A percentile compares a stretch with the other conserved stretches of the same genome.
These are phyloP conservation scores for Choanephora cucurbitarum DNA, from an alignment of 371 early-diverging fungal genomes.

Conservation along the genomic window DNA sequence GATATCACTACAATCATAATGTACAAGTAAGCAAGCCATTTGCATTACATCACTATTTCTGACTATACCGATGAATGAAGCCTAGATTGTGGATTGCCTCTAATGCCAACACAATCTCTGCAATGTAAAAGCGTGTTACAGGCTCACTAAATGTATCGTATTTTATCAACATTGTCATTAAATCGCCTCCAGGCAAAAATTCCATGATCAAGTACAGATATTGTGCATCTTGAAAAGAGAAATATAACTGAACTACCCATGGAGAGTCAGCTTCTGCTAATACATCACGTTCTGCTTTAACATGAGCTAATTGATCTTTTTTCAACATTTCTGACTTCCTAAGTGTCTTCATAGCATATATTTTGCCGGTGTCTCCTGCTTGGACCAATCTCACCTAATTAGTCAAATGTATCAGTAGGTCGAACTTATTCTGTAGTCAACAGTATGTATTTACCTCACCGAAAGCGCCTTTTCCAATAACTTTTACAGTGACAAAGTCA, in stretches of 20 bases:
- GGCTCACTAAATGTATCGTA: constrained; percentile 96
- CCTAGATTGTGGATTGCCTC: constrained; percentile 95
- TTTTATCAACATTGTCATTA: constrained; percentile 98
- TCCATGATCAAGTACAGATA: constrained; percentile 98
- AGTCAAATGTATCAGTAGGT: neutral
- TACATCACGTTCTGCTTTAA: constrained; percentile 96
- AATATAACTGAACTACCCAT: constrained; percentile 98
- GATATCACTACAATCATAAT: constrained; percentile 71
- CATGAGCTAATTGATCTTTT: constrained; percentile 97
- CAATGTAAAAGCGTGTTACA: constrained; percentile 98
- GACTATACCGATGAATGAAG: constrained; percentile 96
- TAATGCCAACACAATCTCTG: constrained; percentile 95
- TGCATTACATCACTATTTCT: too few species aligned
- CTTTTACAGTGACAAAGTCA: constrained; percentile 96
- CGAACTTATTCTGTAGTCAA: neutral
- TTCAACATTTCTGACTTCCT: constrained; percentile 97
- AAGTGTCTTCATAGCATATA: constrained; percentile 98
- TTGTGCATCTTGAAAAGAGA: constrained; percentile 93
- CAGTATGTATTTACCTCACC: constrained; percentile 79
- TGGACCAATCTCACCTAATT: constrained; percentile 91
- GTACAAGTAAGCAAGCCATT: constrained; percentile 20
- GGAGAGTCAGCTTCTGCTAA: constrained; percentile 95
- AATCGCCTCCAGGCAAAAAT: constrained; percentile 96
- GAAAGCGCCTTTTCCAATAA: constrained; percentile 99
- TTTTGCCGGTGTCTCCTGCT: constrained; percentile 94